phyloP scores from a whole-genome alignment of 148 eudicot species.

The Fagopyrum esculentum region DNA sequence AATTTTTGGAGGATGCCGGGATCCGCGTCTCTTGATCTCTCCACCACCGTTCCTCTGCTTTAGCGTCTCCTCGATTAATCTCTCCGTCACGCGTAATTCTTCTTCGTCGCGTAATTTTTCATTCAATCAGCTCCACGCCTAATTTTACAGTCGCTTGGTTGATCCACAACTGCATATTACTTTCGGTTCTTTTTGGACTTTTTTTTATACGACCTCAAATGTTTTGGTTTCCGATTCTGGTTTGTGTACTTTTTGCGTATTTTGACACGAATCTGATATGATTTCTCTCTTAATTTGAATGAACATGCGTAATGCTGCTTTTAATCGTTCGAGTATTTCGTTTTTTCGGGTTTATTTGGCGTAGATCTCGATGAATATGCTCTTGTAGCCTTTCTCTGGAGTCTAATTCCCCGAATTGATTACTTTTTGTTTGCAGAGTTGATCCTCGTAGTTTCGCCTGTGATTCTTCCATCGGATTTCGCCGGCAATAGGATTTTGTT shows the following conservation, averaged over 20 bases:
- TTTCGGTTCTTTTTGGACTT: not conserved
- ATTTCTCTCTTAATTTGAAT: not conserved
- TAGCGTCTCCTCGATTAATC: not conserved
- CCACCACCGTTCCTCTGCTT: slow-evolving; percentile 10
- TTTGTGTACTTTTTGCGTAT: not conserved
- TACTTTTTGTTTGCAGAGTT: slow-evolving; percentile 1
- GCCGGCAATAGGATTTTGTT: not conserved
- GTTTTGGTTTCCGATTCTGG: not conserved
- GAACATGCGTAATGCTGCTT: slow-evolving; percentile 14
- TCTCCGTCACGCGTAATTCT: slow-evolving; percentile 3
- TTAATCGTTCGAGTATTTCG: slow-evolving; percentile 2
- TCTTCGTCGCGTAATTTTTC: slow-evolving; percentile 11
- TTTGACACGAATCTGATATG: slow-evolving; percentile 1
- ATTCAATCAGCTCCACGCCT: not conserved
- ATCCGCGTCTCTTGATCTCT: slow-evolving; percentile 43
- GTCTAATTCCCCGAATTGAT: not conserved
- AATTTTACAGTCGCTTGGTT: not conserved
- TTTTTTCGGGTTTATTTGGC: not conserved
- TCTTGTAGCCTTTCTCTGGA: not conserved
- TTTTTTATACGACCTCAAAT: not conserved
- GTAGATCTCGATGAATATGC: slow-evolving; percentile 11
- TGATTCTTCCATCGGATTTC: not conserved
- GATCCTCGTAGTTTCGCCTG: not conserved
- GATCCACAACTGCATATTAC: not conserved
- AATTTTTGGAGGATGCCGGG: slow-evolving; percentile 38